Conservation (phyloP, 139 green algal species). For the Asterochloris sp. region DNA sequence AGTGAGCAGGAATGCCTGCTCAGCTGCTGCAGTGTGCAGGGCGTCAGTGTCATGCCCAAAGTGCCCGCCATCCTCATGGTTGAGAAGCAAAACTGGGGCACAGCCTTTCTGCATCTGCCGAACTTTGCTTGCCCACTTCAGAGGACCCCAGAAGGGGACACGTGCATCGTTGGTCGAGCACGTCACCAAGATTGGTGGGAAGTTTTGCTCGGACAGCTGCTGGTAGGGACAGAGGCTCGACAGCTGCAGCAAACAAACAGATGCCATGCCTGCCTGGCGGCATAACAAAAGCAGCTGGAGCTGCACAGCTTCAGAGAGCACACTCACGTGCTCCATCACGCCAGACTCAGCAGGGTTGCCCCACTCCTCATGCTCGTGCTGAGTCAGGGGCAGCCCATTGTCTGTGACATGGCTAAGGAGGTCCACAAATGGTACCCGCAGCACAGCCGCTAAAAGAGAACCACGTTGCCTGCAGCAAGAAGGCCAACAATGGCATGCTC, state of each 20-base stretch:
- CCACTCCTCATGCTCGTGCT: conserved; percentile 68
- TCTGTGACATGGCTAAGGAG: conserved; percentile 39
- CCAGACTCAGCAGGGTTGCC: conserved; percentile 36
- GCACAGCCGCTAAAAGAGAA: conserved; percentile 43
- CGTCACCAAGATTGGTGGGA: conserved; percentile 39
- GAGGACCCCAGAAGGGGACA: conserved; percentile 47
- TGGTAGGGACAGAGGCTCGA: conserved; percentile 44
- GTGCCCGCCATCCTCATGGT: conserved; percentile 24
- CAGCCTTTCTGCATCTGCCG: conserved; percentile 17
- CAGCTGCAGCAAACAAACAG: conserved; percentile 6
- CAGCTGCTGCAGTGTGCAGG: background rate
- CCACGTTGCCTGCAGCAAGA: background rate
- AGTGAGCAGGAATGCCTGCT: conserved; percentile 7
- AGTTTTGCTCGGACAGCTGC: conserved; percentile 8
- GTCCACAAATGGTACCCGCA: conserved; percentile 60
- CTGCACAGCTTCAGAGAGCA: background rate
- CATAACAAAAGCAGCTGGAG: background rate
- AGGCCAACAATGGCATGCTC: background rate
- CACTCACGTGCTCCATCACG: background rate
- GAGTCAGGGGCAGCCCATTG: conserved; percentile 38
- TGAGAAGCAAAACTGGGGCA: conserved; percentile 20
- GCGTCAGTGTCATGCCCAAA: conserved; percentile 19
- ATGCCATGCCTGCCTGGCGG: background rate
- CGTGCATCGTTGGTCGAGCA: conserved; percentile 37
- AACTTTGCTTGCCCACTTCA: conserved; percentile 49